Evolutionary conservation across 129 eudicot genomes (phyloP).

Genomic region (Helianthus annuus): HanXRQr2.0-SUNRISE NC_035441.2:97730775-97731274

Average conservation of each 20-base stretch:
- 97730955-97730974: background rate
- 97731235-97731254: no score
- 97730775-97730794: slow-evolving; percentile 64
- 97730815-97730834: slow-evolving; percentile 83
- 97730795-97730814: slow-evolving; percentile 53
- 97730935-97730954: slow-evolving; percentile 36
- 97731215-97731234: no score
- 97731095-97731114: slow-evolving; percentile 39
- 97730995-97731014: slow-evolving; percentile 47
- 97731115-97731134: slow-evolving; percentile 25
- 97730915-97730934: slow-evolving; percentile 52
- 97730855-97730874: slow-evolving; percentile 53
- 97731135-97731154: background rate
- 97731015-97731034: slow-evolving; percentile 49
- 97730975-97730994: slow-evolving; percentile 27
- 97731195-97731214: no score
- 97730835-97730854: slow-evolving; percentile 79
- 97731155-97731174: background rate
- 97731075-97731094: slow-evolving; percentile 62
- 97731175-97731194: no score
- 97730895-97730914: slow-evolving; percentile 60
- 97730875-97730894: slow-evolving; percentile 65
- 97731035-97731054: slow-evolving; percentile 28
- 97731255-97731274: no score
- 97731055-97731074: slow-evolving; percentile 46